A percentile compares a stretch with the other conserved stretches of the same genome.
phyloP scores from a whole-genome alignment of 2,329 filamentous ascomycete species.

The Tolypocladium nubicola region DNA sequence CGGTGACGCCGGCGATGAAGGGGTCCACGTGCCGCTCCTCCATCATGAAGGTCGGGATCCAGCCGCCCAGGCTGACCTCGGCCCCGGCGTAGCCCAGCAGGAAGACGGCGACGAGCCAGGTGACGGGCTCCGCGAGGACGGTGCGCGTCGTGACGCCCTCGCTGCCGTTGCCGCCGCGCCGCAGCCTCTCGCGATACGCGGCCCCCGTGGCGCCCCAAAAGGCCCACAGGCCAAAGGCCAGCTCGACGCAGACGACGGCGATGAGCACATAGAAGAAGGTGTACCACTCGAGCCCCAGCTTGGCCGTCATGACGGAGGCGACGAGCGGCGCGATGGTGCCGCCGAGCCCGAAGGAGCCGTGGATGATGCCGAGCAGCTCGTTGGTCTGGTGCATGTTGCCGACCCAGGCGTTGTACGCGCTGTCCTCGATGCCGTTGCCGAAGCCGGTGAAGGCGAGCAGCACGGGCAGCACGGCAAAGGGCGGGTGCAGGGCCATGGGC shows the following conservation, averaged over 20 bases:
- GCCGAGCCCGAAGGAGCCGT: constrained; percentile 62
- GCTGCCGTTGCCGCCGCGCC: constrained; percentile 16
- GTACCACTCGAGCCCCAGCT: constrained; percentile 54
- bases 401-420: constrained; percentile 48
- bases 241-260: constrained; percentile 44
- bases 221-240: constrained; percentile 35
- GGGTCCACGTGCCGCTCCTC: constrained; percentile 55
- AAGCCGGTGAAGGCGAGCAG: constrained; percentile 59
- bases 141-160: constrained; percentile 32
- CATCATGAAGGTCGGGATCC: constrained; percentile 87
- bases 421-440: constrained; percentile 59
- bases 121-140: constrained; percentile 41
- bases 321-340: constrained; percentile 60
- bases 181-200: constrained; percentile 32
- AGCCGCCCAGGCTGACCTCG: constrained; percentile 65
- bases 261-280: constrained; percentile 69
- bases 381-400: constrained; percentile 66
- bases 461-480: constrained; percentile 55
- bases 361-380: constrained; percentile 61
- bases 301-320: constrained; percentile 62
- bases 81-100: constrained; percentile 69
- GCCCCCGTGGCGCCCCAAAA: constrained; percentile 56
- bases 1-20: constrained; percentile 65
- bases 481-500: constrained; percentile 55
- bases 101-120: constrained; percentile 66